phyloP scores from a whole-genome alignment of 371 early-diverging fungal species.

The Haplosporangium sp. region DNA sequence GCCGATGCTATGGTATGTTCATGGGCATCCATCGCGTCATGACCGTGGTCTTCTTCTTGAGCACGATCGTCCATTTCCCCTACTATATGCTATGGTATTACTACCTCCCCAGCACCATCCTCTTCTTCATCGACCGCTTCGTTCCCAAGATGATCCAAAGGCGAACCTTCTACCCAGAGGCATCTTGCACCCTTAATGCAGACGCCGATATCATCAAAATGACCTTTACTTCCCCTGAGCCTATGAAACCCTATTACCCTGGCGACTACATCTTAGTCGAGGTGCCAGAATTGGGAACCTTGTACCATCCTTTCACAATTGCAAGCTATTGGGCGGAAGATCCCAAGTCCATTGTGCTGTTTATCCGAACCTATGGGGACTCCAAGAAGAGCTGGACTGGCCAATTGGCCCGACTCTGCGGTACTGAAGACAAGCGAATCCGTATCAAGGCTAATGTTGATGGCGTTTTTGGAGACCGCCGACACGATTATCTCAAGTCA shows the following conservation, averaged over 20 bases:
- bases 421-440: constrained; percentile 42
- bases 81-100: constrained; percentile 52
- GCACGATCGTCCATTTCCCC: constrained; percentile 38
- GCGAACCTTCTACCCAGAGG: constrained; percentile 38
- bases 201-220: constrained; percentile 47
- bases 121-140: constrained; percentile 48
- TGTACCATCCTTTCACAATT: constrained; percentile 53
- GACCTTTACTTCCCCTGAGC: constrained; percentile 37
- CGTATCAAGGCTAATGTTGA: constrained; percentile 36
- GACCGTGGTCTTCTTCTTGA: constrained; percentile 36
- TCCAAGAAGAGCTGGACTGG: constrained; percentile 39
- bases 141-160: constrained; percentile 49
- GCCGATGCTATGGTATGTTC: constrained; percentile 41
- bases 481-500: constrained; percentile 47
- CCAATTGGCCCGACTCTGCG: constrained; percentile 32
- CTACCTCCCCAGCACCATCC: constrained; percentile 36
- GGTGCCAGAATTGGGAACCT: constrained; percentile 25
- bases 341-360: constrained; percentile 44
- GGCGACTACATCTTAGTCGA: constrained; percentile 44
- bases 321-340: constrained; percentile 54
- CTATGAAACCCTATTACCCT: constrained; percentile 52
- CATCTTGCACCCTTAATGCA: constrained; percentile 37
- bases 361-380: constrained; percentile 38
- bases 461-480: constrained; percentile 53
- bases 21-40: constrained; percentile 37